Conservation (phyloP, 2,329 filamentous ascomycete genomes). For the Diaporthe nobilis region DNA sequence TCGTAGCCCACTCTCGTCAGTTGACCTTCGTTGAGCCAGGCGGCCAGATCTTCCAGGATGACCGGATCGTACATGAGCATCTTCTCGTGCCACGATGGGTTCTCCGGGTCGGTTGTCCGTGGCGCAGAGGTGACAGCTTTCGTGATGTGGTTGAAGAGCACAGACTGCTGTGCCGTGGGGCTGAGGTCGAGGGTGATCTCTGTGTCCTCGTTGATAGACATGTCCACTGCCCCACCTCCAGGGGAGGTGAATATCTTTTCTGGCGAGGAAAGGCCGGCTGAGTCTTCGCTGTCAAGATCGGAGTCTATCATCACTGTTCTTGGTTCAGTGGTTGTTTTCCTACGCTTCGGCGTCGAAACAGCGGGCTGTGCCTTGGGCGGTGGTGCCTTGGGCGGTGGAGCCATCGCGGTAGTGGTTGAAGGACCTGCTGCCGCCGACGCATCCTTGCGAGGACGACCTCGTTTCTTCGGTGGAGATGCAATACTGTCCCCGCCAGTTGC, state of each 20-base stretch:
- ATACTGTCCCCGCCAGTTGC: slow-evolving; percentile 48
- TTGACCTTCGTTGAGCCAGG: slow-evolving; percentile 84
- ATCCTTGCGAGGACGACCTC: slow-evolving; percentile 60
- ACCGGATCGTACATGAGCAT: slow-evolving; percentile 96
- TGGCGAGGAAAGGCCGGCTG: slow-evolving; percentile 50
- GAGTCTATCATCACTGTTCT: slow-evolving; percentile 67
- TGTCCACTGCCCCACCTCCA: slow-evolving; percentile 52
- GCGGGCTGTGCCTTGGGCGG: slow-evolving; percentile 44
- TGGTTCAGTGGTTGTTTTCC: slow-evolving; percentile 44
- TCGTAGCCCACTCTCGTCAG: slow-evolving; percentile 75
- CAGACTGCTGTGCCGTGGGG: slow-evolving; percentile 58
- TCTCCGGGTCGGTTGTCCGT: slow-evolving; percentile 61
- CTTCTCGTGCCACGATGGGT: slow-evolving; percentile 88
- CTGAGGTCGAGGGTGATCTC: slow-evolving; percentile 58
- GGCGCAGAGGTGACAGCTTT: slow-evolving; percentile 67
- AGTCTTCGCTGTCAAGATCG: slow-evolving; percentile 56
- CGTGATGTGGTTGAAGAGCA: slow-evolving; percentile 67
- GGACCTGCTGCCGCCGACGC: slow-evolving; percentile 21
- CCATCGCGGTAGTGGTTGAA: neutral
- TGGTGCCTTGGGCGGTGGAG: slow-evolving; percentile 44
- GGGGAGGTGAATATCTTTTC: slow-evolving; percentile 61
- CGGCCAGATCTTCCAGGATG: slow-evolving; percentile 85
- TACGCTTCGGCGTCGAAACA: slow-evolving; percentile 48
- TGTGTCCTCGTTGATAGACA: slow-evolving; percentile 61
- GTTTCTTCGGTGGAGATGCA: slow-evolving; percentile 52